phyloP scores from a whole-genome alignment of 768 basidiomycete species.

The Boletus rubropictus region DNA sequence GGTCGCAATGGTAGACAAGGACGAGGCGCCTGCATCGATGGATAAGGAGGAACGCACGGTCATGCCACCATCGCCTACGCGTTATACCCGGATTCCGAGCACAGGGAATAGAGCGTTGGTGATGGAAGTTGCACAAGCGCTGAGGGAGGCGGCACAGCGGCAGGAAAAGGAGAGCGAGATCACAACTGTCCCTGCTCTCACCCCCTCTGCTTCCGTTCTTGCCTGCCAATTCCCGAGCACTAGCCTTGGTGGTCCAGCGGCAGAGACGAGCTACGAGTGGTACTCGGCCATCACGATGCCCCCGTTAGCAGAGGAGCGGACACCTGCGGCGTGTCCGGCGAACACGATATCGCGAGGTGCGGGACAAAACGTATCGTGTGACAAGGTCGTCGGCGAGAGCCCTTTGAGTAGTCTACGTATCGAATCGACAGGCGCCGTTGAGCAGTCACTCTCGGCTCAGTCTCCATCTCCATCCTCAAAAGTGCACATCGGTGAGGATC shows the following conservation, averaged over 20 bases:
- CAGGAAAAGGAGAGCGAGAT: slow-evolving; percentile 1
- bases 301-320: slow-evolving; percentile 61
- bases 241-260: slow-evolving; percentile 18
- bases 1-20: slow-evolving; percentile 1
- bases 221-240: slow-evolving; percentile 12
- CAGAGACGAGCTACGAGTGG: slow-evolving; percentile 63
- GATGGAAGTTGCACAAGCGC: slow-evolving; percentile 72
- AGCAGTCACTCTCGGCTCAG: neutral
- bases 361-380: slow-evolving; percentile 2
- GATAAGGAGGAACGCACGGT: slow-evolving; percentile 18
- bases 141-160: slow-evolving; percentile 35
- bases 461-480: slow-evolving; percentile 5
- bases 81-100: slow-evolving; percentile 56
- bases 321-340: slow-evolving; percentile 50
- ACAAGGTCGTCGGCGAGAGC: slow-evolving; percentile 9
- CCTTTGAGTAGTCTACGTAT: slow-evolving; percentile 8
- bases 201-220: neutral
- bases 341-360: slow-evolving; percentile 43
- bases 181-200: neutral
- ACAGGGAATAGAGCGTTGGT: slow-evolving; percentile 65
- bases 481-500: slow-evolving; percentile 33
- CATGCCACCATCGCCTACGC: slow-evolving; percentile 32
- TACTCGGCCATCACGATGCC: slow-evolving; percentile 61
- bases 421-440: neutral
- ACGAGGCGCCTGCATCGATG: slow-evolving; percentile 1